Base-by-base conservation (phyloP, 495 filamentous ascomycete genomes). In the Ascobolus immersus region DNA sequence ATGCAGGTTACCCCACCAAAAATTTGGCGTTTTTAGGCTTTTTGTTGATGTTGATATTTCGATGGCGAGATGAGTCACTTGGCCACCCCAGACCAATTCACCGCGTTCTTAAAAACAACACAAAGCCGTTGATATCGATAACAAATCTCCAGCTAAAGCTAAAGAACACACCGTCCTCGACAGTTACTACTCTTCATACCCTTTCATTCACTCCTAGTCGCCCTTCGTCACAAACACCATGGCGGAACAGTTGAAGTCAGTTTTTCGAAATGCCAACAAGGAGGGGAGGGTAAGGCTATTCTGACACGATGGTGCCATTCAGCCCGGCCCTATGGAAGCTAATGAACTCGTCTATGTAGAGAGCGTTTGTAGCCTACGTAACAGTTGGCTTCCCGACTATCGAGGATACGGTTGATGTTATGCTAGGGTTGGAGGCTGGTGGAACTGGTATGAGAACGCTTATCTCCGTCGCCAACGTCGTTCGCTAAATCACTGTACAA, bases 321-420 rank as follows among this genome's bases (percentile, higher is more conserved):
- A 4, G 55, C 39, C 55, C 62, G 39, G 19, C 44, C 34, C 42
- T 27, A n/a, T 1, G n/a, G 21, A 6, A 17, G 31, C 33, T 30
- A 35, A 29, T 21, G 33, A 17, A 19, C 12, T 15, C 15, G 26
- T 20, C 28, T 14, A 4, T 20, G 37, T 25, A 65, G 73, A 49
- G 71, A 21, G 84, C 86, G 30, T 61, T 99, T 31, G 77, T 99
- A 34, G 80, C 82, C 21, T 99, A 99, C 61, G 75, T 92, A 44
- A 94, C 86, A 11, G 86, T 84, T 32, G 86, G 86, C 19, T 99
- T 74, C 48, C 86, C 89, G 4, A 78, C 65, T n/a, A 58, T 69
- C 13, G 71, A 73, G 39, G 70, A 76, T 45, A 80, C 79, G 1
- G 70, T 77, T 25, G 69, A 80, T 51, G 70, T 92, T 39, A 53